Percentiles rank a stretch among this genome's conserved stretches.
Evolutionary conservation across 2,329 filamentous ascomycete species (phyloP).

Genomic region (Colletotrichum theobromicola): DNA sequence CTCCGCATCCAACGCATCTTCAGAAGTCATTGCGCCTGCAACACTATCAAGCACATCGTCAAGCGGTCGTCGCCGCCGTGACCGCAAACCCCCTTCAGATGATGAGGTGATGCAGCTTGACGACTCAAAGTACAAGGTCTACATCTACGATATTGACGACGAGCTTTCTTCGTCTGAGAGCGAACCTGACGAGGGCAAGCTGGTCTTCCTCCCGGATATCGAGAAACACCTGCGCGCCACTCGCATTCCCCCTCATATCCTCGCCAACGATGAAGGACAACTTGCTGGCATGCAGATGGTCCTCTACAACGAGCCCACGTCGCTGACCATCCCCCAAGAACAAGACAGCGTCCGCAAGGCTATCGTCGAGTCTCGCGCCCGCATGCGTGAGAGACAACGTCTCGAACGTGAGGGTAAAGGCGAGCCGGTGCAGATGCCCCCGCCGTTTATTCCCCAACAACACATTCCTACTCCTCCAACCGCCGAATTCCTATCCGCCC

Average conservation of each 20-base stretch:
- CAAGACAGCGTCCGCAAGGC: constrained; percentile 81
- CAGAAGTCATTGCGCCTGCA: constrained; percentile 24
- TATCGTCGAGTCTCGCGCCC: constrained; percentile 78
- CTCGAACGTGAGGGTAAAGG: constrained; percentile 20
- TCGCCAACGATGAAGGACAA: constrained; percentile 61
- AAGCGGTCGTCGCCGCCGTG: constrained; percentile 16
- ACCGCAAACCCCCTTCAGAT: constrained; percentile 23
- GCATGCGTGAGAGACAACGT: constrained; percentile 67
- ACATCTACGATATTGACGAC: constrained; percentile 88
- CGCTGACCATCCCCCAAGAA: constrained; percentile 76
- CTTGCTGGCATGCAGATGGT: constrained; percentile 75
- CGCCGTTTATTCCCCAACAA: constrained; percentile 8
- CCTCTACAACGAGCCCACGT: constrained; percentile 81
- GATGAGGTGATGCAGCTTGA: constrained; percentile 83
- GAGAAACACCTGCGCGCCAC: constrained; percentile 78
- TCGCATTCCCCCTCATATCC: constrained; percentile 70
- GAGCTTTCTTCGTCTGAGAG: constrained; percentile 73
- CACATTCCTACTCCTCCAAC: neutral
- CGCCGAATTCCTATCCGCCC: constrained; percentile 5
- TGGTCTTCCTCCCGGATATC: constrained; percentile 86
- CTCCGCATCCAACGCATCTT: constrained; percentile 21
- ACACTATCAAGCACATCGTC: constrained; percentile 21
- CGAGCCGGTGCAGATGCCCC: constrained; percentile 20
- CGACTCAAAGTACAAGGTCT: constrained; percentile 85
- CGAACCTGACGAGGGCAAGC: constrained; percentile 62